Conservation (phyloP, 805 yeast genomes). For the Candida sithepensis region DNA sequence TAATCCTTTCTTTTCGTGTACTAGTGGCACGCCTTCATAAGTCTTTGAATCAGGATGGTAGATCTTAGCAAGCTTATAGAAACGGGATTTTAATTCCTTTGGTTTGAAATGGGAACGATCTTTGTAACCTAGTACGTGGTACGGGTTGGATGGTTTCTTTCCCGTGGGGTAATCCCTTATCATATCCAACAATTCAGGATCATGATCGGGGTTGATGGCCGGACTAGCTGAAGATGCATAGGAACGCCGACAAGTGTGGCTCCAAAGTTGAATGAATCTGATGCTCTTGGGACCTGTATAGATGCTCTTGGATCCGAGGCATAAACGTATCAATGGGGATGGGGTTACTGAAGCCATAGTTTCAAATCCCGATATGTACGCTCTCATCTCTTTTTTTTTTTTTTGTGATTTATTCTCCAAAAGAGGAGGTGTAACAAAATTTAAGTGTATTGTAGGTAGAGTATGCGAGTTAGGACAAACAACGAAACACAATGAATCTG, state of each 20-base stretch:
- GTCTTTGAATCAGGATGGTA: conserved; percentile 72
- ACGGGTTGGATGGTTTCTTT: conserved; percentile 54
- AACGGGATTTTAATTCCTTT: conserved; percentile 42
- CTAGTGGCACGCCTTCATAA: conserved; percentile 18
- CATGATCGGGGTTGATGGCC: conserved; percentile 5
- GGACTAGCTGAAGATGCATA: neutral
- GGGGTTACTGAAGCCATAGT: neutral
- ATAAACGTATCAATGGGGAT: neutral
- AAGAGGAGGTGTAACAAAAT: too few species aligned
- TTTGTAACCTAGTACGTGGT: conserved; percentile 55
- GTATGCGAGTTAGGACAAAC: too few species aligned
- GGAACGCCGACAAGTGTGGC: neutral
- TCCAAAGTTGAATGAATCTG: neutral
- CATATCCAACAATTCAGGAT: conserved; percentile 23
- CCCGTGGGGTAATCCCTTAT: conserved; percentile 40
- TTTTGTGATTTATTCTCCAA: too few species aligned
- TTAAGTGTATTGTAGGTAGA: too few species aligned
- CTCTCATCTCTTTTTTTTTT: too few species aligned
- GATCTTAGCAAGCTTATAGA: conserved; percentile 60
- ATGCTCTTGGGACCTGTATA: neutral
- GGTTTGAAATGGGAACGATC: conserved; percentile 33
- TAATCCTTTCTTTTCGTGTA: conserved; percentile 3
- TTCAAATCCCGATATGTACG: neutral
- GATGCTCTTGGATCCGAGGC: neutral
- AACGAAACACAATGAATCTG: too few species aligned